phyloP scores from a whole-genome alignment of 2,329 filamentous ascomycete genomes.

The Cylindrodendrum hubeiense region DNA sequence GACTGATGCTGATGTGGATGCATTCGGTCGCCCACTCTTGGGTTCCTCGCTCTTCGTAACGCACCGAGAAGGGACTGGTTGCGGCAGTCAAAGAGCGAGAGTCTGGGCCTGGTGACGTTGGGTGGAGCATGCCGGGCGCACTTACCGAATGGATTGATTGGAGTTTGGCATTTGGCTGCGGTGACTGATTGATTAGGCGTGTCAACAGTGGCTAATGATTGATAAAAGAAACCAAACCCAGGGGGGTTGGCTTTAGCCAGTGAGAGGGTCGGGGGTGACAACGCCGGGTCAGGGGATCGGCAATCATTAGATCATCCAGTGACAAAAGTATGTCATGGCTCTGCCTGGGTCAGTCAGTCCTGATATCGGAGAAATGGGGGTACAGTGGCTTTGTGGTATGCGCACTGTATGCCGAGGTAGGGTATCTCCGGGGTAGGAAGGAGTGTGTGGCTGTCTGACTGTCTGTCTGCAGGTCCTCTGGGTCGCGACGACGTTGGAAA shows the following conservation, averaged over 20 bases:
- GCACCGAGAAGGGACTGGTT: background rate
- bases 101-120: slow-evolving; percentile 15
- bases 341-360: slow-evolving; percentile 1
- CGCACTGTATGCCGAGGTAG: slow-evolving; percentile 5
- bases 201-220: slow-evolving; percentile 32
- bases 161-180: slow-evolving; percentile 7
- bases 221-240: slow-evolving; percentile 30
- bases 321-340: slow-evolving; percentile 12
- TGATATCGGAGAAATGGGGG: slow-evolving; percentile 11
- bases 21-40: slow-evolving; percentile 20
- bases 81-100: slow-evolving; percentile 6
- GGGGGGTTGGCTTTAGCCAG: slow-evolving; percentile 10
- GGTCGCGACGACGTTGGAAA: background rate
- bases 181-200: slow-evolving; percentile 26
- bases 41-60: background rate
- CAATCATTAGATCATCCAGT: slow-evolving; percentile 24
- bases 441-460: too few species aligned
- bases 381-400: background rate
- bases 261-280: slow-evolving; percentile 22
- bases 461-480: too few species aligned
- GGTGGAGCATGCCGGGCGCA: slow-evolving; percentile 21
- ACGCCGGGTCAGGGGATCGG: slow-evolving; percentile 28
- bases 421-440: background rate
- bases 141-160: slow-evolving; percentile 26
- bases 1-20: slow-evolving; percentile 1